These are phyloP conservation scores for Blastomyces gilchristii DNA, from an alignment of 2,329 filamentous ascomycete genomes.

Conservation along the genomic window DNA sequence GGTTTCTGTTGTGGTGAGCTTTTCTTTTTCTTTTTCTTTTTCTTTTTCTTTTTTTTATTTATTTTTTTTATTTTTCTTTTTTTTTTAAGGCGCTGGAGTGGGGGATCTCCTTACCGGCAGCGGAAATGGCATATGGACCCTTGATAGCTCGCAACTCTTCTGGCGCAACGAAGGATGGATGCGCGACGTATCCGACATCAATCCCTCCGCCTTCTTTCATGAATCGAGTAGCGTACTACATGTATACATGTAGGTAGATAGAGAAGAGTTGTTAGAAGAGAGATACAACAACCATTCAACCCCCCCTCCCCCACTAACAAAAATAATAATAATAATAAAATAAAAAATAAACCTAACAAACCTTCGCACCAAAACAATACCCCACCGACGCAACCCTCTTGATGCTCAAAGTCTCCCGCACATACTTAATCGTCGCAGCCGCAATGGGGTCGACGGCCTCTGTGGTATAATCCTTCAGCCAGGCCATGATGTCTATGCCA, in stretches of 20 bases:
- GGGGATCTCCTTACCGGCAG: constrained; percentile 36
- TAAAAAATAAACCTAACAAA: constrained; percentile 21
- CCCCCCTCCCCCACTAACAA: not conserved
- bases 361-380: constrained; percentile 68
- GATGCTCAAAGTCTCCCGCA: constrained; percentile 41
- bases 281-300: too few relatives aligned
- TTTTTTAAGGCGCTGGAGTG: too few relatives aligned
- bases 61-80: too few relatives aligned
- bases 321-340: not conserved
- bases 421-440: constrained; percentile 42
- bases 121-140: constrained; percentile 59
- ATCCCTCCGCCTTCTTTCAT: constrained; percentile 48
- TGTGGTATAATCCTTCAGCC: constrained; percentile 39
- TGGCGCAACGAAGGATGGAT: constrained; percentile 63
- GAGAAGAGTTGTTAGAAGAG: not conserved
- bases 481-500: constrained; percentile 41
- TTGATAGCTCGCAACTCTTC: constrained; percentile 56
- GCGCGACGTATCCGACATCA: constrained; percentile 61
- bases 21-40: not conserved
- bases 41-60: not conserved
- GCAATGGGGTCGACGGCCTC: constrained; percentile 45
- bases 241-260: not conserved
- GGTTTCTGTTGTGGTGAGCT: constrained; percentile 32
- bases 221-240: constrained; percentile 59
- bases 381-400: constrained; percentile 53